Percentiles rank a stretch among this genome's conserved stretches.
Conservation (phyloP, 2,329 filamentous ascomycete species). For the Tolypocladium tundrense region DNA sequence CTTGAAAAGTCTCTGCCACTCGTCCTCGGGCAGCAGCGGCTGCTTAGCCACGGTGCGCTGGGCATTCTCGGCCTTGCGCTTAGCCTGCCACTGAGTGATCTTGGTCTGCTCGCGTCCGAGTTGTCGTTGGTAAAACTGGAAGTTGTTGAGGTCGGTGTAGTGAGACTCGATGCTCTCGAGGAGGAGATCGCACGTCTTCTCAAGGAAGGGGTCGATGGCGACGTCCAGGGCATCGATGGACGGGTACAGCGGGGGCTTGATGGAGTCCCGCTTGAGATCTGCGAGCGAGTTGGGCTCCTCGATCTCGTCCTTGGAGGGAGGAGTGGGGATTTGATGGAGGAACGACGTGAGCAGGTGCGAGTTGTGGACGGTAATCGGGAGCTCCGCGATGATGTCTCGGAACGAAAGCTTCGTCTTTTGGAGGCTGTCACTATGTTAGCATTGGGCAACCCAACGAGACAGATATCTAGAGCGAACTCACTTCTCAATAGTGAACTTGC, state of each 20-base stretch:
- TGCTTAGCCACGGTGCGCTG: conserved; percentile 80
- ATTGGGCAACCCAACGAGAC: not conserved
- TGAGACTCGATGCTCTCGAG: conserved; percentile 96
- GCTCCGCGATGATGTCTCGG: conserved; percentile 86
- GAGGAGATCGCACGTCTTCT: conserved; percentile 95
- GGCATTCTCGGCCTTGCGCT: conserved; percentile 93
- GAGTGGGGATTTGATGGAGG: conserved; percentile 78
- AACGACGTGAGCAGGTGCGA: conserved; percentile 93
- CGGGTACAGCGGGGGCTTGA: conserved; percentile 61
- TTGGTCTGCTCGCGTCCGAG: conserved; percentile 90
- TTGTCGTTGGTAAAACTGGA: conserved; percentile 91
- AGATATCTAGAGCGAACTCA: conserved; percentile 32
- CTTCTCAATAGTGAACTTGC: conserved; percentile 95
- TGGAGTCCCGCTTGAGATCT: conserved; percentile 59
- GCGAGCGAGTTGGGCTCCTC: conserved; percentile 69
- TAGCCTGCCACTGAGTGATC: conserved; percentile 92
- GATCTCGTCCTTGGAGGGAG: conserved; percentile 52
- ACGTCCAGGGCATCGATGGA: conserved; percentile 87
- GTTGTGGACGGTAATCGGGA: conserved; percentile 87
- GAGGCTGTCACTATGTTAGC: conserved; percentile 45
- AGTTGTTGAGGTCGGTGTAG: conserved; percentile 98
- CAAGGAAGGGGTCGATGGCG: conserved; percentile 91
- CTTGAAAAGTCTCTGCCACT: conserved; percentile 98
- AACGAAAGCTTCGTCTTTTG: conserved; percentile 91
- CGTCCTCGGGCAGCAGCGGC: conserved; percentile 80